Evolutionary conservation across 2,329 filamentous ascomycete genomes (phyloP).

Genomic region (Geosmithia morbida): DNA sequence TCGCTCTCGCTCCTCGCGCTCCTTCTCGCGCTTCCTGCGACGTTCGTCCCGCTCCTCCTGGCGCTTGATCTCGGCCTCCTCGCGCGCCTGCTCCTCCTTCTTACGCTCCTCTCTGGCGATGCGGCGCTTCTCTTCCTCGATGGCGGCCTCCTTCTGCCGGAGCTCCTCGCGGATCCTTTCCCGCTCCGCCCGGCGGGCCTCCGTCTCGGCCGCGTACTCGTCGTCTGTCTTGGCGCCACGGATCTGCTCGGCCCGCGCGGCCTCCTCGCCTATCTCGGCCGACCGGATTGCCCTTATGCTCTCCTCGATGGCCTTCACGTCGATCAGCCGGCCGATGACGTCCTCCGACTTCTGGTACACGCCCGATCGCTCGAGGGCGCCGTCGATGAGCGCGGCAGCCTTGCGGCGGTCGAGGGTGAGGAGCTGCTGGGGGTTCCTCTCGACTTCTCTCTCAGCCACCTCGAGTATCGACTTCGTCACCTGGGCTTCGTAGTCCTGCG

Average conservation of each 20-base stretch:
- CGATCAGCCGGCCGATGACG: slow-evolving; percentile 53
- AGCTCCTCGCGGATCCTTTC: slow-evolving; percentile 47
- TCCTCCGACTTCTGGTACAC: slow-evolving; percentile 60
- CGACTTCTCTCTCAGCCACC: slow-evolving; percentile 59
- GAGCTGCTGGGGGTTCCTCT: slow-evolving; percentile 56
- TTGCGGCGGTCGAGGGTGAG: slow-evolving; percentile 61
- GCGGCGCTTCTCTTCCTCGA: slow-evolving; percentile 46
- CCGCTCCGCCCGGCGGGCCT: slow-evolving; percentile 42
- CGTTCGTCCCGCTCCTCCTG: slow-evolving; percentile 35
- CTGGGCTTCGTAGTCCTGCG: slow-evolving; percentile 53
- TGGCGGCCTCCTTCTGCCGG: slow-evolving; percentile 41
- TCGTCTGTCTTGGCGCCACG: slow-evolving; percentile 60
- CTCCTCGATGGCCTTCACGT: slow-evolving; percentile 51
- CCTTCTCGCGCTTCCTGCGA: slow-evolving; percentile 33
- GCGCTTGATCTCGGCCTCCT: slow-evolving; percentile 33
- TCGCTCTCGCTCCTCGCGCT: slow-evolving; percentile 39
- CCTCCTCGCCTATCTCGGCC: slow-evolving; percentile 54
- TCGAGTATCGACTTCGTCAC: slow-evolving; percentile 53
- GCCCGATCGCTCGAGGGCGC: slow-evolving; percentile 60
- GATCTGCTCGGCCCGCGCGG: slow-evolving; percentile 47
- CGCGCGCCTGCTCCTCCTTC: slow-evolving; percentile 30
- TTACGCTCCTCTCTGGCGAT: slow-evolving; percentile 43
- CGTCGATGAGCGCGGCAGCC: slow-evolving; percentile 62
- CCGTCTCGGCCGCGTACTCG: slow-evolving; percentile 56
- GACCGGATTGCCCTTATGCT: slow-evolving; percentile 55